These are phyloP conservation scores for Thielaviopsis ethacetica DNA, from an alignment of 2,329 filamentous ascomycete genomes.

Conservation along the genomic window DNA sequence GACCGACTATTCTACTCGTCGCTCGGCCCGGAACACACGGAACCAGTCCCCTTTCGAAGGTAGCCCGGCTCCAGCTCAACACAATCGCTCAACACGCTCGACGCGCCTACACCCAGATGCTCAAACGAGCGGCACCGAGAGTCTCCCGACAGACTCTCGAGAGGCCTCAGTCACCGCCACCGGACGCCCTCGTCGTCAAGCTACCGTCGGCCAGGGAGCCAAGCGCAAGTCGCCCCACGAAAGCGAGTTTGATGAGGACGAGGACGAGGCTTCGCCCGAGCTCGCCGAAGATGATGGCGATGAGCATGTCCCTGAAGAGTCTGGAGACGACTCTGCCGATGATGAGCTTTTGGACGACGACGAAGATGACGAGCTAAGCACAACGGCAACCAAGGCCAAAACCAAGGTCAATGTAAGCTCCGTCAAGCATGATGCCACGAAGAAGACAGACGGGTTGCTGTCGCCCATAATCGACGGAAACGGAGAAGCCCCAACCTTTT, in stretches of 20 bases:
- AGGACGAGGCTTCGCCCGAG: constrained; percentile 56
- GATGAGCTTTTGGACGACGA: constrained; percentile 25
- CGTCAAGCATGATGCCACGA: constrained; percentile 19
- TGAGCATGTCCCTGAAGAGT: constrained; percentile 45
- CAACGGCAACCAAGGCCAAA: constrained; percentile 20
- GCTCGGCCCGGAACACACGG: constrained; percentile 59
- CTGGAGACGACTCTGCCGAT: constrained; percentile 30
- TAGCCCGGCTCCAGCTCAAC: not conserved
- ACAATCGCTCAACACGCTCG: constrained; percentile 27
- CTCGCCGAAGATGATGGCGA: constrained; percentile 59
- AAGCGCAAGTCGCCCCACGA: constrained; percentile 22
- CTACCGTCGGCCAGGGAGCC: constrained; percentile 31
- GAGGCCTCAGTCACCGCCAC: constrained; percentile 22
- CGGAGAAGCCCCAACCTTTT: not conserved
- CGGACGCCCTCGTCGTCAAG: constrained; percentile 34
- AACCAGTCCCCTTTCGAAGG: constrained; percentile 26
- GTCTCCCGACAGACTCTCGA: constrained; percentile 16
- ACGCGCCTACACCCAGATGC: constrained; percentile 48
- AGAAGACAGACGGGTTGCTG: constrained; percentile 4
- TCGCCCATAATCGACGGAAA: constrained; percentile 8
- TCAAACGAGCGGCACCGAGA: constrained; percentile 28
- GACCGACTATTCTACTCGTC: constrained; percentile 46
- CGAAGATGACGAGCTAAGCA: constrained; percentile 26
- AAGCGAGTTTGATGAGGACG: constrained; percentile 19
- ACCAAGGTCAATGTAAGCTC: constrained; percentile 48